Conservation (phyloP, 305 asterid species). For the Fraxinus velutina region DNA sequence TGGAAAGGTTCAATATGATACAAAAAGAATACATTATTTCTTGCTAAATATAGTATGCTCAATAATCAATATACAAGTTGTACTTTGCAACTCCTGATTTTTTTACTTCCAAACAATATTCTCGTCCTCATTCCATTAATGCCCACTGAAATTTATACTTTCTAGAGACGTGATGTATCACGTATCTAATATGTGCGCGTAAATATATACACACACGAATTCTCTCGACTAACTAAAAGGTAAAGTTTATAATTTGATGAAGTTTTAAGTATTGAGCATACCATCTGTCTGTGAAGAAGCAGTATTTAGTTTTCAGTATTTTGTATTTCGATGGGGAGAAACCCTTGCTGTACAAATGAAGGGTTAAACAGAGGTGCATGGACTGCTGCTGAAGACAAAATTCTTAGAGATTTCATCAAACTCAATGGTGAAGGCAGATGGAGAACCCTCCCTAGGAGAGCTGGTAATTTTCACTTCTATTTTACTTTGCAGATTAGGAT, state of each 20-base stretch:
- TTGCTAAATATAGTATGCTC: background rate
- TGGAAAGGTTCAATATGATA: background rate
- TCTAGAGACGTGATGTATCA: background rate
- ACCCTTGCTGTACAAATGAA: background rate
- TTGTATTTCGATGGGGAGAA: constrained; percentile 12
- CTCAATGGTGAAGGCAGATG: constrained; percentile 23
- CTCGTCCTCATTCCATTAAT: background rate
- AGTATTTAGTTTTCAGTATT: background rate
- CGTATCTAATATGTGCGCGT: background rate
- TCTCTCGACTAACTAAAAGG: background rate
- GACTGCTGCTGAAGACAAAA: constrained; percentile 21
- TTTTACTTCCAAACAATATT: background rate
- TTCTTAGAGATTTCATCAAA: constrained; percentile 11
- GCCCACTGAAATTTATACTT: background rate
- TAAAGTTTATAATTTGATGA: background rate
- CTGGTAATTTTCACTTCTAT: constrained; percentile 4
- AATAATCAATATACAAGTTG: background rate
- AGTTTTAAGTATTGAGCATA: background rate
- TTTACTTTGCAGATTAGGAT: background rate
- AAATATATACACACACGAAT: background rate
- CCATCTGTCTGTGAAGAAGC: too few relatives aligned
- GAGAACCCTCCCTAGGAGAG: constrained; percentile 17
- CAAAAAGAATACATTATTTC: background rate
- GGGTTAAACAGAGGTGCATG: constrained; percentile 20
- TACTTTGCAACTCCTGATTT: background rate